phyloP scores from a whole-genome alignment of 2,329 filamentous ascomycete genomes.

The Claviceps africana region DNA sequence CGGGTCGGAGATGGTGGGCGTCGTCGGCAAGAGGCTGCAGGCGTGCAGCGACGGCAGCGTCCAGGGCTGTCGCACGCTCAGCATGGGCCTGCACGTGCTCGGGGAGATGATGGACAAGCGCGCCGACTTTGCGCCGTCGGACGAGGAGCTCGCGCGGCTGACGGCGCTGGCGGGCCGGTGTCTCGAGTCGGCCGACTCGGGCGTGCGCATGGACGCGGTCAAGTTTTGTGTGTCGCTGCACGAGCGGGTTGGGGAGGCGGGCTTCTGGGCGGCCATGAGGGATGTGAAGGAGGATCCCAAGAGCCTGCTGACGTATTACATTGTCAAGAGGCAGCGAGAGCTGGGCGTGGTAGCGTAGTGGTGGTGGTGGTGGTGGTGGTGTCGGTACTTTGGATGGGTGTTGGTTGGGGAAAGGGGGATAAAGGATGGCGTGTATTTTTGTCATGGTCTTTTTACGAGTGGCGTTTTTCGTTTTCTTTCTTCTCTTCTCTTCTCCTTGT shows the following conservation, averaged over 20 bases:
- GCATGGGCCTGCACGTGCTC: constrained; percentile 51
- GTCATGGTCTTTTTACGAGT: too few relatives aligned
- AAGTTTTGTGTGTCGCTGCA: constrained; percentile 65
- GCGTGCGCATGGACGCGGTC: constrained; percentile 61
- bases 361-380: neutral
- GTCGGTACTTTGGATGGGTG: too few relatives aligned
- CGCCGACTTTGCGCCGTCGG: constrained; percentile 32
- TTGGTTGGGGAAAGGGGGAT: too few relatives aligned
- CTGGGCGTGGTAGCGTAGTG: constrained; percentile 7
- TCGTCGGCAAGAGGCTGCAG: constrained; percentile 36
- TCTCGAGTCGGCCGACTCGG: constrained; percentile 46
- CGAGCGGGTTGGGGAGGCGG: constrained; percentile 40
- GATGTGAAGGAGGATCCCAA: constrained; percentile 56
- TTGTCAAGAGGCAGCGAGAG: constrained; percentile 56
- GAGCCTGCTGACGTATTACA: constrained; percentile 69
- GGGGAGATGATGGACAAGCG: constrained; percentile 42
- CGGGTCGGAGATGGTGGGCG: constrained; percentile 42
- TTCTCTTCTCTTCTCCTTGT: neutral
- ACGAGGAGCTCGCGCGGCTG: constrained; percentile 37
- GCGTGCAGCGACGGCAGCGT: constrained; percentile 24
- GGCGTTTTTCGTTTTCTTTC: neutral
- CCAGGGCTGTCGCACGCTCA: constrained; percentile 38
- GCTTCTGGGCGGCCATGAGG: constrained; percentile 55
- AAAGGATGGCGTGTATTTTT: too few relatives aligned
- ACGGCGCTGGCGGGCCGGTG: constrained; percentile 39